Evolutionary conservation across 2,329 filamentous ascomycete species (phyloP).

Genomic region (Paecilomyces sp.): DNA sequence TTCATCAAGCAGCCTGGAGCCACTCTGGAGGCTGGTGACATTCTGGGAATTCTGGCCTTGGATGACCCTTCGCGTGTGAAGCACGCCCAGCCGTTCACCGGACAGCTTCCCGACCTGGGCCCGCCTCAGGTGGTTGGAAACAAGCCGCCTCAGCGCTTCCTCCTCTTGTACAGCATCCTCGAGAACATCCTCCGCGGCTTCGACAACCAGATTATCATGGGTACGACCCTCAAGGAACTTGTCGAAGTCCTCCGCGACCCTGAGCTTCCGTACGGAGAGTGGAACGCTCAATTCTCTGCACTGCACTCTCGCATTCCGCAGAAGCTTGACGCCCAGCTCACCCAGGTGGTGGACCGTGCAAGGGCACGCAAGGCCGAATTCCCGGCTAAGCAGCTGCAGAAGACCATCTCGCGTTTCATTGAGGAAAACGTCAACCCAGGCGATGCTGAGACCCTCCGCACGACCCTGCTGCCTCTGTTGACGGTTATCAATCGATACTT

Average conservation of each 20-base stretch:
- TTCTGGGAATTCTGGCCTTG: slow-evolving; percentile 90
- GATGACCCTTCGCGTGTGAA: slow-evolving; percentile 96
- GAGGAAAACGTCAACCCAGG: slow-evolving; percentile 71
- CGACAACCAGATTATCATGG: slow-evolving; percentile 97
- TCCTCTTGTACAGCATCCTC: slow-evolving; percentile 68
- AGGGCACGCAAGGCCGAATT: slow-evolving; percentile 76
- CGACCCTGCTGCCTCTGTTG: slow-evolving; percentile 66
- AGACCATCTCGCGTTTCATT: slow-evolving; percentile 79
- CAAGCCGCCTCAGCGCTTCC: slow-evolving; percentile 86
- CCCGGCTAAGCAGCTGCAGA: slow-evolving; percentile 78
- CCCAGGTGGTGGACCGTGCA: slow-evolving; percentile 78
- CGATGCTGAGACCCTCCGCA: slow-evolving; percentile 67
- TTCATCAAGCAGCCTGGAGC: slow-evolving; percentile 98
- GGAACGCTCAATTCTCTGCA: slow-evolving; percentile 90
- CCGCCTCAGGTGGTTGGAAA: slow-evolving; percentile 78
- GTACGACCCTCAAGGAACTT: slow-evolving; percentile 73
- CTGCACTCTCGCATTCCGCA: slow-evolving; percentile 96
- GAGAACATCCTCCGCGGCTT: slow-evolving; percentile 86
- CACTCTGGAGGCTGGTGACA: slow-evolving; percentile 95
- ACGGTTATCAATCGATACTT: slow-evolving; percentile 72
- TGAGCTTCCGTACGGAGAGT: slow-evolving; percentile 92
- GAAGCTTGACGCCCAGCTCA: slow-evolving; percentile 76
- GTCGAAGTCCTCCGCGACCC: slow-evolving; percentile 84
- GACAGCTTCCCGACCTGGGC: slow-evolving; percentile 80
- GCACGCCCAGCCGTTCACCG: slow-evolving; percentile 88